phyloP scores from a whole-genome alignment of 768 basidiomycete genomes.

The Lentinus brumalis region DNA sequence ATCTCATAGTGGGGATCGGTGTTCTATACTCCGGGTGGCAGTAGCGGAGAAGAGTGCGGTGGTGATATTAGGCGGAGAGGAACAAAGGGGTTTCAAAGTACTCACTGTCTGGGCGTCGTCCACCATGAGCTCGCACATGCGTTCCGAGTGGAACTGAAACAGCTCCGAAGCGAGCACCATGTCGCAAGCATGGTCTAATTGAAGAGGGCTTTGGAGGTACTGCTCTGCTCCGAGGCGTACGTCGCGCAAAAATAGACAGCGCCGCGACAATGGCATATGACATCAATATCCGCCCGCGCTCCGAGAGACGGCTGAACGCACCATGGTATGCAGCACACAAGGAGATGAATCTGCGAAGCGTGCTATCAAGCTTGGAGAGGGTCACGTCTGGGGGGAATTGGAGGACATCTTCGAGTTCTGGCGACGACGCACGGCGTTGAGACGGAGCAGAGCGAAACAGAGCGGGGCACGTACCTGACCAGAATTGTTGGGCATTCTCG shows the following conservation, averaged over 20 bases:
- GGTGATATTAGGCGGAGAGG: not conserved
- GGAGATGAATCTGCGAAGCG: slow-evolving; percentile 72
- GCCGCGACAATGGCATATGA: slow-evolving; percentile 12
- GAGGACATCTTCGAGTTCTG: slow-evolving; percentile 88
- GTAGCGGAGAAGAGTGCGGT: not conserved
- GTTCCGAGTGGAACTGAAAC: slow-evolving; percentile 87
- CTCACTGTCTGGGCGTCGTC: slow-evolving; percentile 69
- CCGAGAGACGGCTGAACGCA: slow-evolving; percentile 33
- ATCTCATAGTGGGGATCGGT: slow-evolving; percentile 86
- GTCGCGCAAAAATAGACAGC: not conserved
- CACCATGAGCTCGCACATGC: slow-evolving; percentile 83
- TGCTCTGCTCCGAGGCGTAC: slow-evolving; percentile 51
- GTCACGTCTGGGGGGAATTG: slow-evolving; percentile 65
- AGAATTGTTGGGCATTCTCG: slow-evolving; percentile 84
- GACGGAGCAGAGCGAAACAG: not conserved
- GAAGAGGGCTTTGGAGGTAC: slow-evolving; percentile 81
- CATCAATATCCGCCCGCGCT: not conserved
- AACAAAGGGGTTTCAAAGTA: slow-evolving; percentile 4
- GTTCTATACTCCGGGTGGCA: slow-evolving; percentile 45
- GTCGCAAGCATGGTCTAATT: slow-evolving; percentile 81
- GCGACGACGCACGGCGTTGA: not conserved
- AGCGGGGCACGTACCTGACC: slow-evolving; percentile 66
- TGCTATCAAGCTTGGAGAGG: slow-evolving; percentile 75
- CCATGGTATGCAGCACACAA: slow-evolving; percentile 89
- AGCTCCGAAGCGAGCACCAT: slow-evolving; percentile 82